Conservation (phyloP, 805 yeast genomes). For the Limtongia smithiae region DNA sequence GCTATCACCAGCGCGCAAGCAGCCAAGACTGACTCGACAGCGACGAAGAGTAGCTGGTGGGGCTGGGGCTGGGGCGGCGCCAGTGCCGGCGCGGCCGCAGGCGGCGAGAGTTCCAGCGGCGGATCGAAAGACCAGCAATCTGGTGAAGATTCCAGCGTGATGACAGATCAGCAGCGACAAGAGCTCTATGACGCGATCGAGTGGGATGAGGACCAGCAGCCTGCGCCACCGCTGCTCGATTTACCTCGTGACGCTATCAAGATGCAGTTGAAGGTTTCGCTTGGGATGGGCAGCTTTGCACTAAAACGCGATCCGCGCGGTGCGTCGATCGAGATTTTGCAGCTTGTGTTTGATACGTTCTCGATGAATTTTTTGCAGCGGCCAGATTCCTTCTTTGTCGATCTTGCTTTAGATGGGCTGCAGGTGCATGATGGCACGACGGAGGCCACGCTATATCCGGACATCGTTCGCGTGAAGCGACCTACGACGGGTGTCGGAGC, state of each 20-base stretch:
- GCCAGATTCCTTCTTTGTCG: conserved; percentile 69
- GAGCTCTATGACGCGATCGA: conserved; percentile 93
- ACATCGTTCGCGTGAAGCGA: conserved; percentile 79
- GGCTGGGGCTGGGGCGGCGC: conserved; percentile 51
- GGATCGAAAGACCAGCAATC: background rate
- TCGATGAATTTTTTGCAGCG: conserved; percentile 68
- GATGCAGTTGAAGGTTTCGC: conserved; percentile 61
- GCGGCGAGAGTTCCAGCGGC: conserved; percentile 8
- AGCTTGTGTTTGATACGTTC: conserved; percentile 79
- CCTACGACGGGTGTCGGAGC: conserved; percentile 2
- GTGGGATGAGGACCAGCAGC: conserved; percentile 65
- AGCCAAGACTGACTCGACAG: conserved; percentile 16
- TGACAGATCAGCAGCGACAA: conserved; percentile 82
- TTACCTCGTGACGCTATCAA: conserved; percentile 70
- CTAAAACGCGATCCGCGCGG: conserved; percentile 46
- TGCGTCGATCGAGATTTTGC: conserved; percentile 54
- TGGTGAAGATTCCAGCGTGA: conserved; percentile 42
- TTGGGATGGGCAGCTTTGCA: conserved; percentile 73
- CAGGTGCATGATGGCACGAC: conserved; percentile 80
- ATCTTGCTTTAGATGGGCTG: conserved; percentile 74
- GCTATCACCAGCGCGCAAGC: background rate
- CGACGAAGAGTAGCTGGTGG: conserved; percentile 47
- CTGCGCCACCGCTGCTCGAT: conserved; percentile 39
- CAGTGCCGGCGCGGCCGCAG: conserved; percentile 6
- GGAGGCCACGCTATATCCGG: conserved; percentile 71